Conservation (phyloP, 2,329 filamentous ascomycete genomes). For the Aspergillus carbonarius region DNA sequence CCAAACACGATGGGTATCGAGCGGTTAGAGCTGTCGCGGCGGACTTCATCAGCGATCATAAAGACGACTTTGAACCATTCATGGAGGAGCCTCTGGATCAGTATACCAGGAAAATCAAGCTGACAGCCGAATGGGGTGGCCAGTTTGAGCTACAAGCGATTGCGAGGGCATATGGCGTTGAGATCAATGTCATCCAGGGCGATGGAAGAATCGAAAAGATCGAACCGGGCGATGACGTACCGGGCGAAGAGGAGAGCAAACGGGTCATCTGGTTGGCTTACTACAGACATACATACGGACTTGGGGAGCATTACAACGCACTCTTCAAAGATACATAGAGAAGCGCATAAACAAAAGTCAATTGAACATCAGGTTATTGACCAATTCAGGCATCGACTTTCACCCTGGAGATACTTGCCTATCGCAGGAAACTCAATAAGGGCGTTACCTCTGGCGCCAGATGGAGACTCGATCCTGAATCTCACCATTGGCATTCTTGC, state of each 20-base stretch:
- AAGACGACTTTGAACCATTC: conserved; percentile 82
- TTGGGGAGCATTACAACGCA: conserved; percentile 98
- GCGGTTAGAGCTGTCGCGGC: conserved; percentile 70
- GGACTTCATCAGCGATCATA: conserved; percentile 70
- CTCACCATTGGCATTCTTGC: conserved; percentile 45
- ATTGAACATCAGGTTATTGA: not conserved
- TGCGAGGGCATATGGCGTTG: conserved; percentile 73
- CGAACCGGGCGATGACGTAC: conserved; percentile 48
- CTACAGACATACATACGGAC: conserved; percentile 87
- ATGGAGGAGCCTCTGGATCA: conserved; percentile 73
- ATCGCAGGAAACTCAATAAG: not conserved
- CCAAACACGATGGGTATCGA: conserved; percentile 58
- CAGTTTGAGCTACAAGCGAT: conserved; percentile 86
- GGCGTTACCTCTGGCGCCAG: conserved; percentile 37
- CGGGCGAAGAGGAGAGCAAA: conserved; percentile 45
- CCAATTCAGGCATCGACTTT: not conserved
- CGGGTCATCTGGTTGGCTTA: conserved; percentile 87
- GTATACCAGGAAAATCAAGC: conserved; percentile 73
- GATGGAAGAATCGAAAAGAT: conserved; percentile 79
- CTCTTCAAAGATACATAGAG: conserved; percentile 53
- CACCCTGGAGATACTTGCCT: not conserved
- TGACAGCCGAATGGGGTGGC: conserved; percentile 95
- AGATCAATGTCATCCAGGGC: conserved; percentile 79
- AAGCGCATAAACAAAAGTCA: conserved; percentile 3
- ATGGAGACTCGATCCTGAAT: conserved; percentile 45